Evolutionary conservation across 1,139 yeast genomes (phyloP), one percentile per base, ranked within the genome.

Genomic region (Taphrina communis): DNA sequence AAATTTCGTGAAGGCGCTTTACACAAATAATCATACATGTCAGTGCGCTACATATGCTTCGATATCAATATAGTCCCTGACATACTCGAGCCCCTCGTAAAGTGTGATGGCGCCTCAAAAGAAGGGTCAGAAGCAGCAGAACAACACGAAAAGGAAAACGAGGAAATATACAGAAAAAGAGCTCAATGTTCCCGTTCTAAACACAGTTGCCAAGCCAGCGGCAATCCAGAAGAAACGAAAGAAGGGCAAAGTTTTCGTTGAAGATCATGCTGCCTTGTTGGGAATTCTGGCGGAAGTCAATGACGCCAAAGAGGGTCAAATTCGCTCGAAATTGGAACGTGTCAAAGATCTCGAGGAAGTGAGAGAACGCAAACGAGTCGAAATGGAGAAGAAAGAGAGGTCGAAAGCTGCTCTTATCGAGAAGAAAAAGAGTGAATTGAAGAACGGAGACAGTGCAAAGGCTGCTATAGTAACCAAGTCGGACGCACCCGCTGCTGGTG

Each of bases 261-360:
- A 57, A 35, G 68, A 65, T 50, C 62, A 65, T 41, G 38, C 57
- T 46, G 50, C 53, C 5, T 31, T 66, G 48, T 60, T 58, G 1
- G 35, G 56, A 6, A 66, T 66, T 21, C 39, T 66, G 50, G 69
- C 69, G 8, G 66, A 66, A 19, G 69, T 66, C 38, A 66, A 60
- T 42, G 66, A 66, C 42, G 58, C 63, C 31, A 51, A 58, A 17
- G 69, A 66, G 17, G 65, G 66, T 2, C 65, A 58, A 36, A 60
- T 66, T 44, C 44, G 66, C 8, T 59, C 66, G 9, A 66, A 66
- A 42, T 50, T 66, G 17, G 66, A 66, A 52, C 59, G 69, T n/a
- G 69, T 57, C 31, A 65, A 59, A 21, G 69, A 66, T 35, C 46
- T 66, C 8, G 69, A 66, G 21, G 66, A 51, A 21, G 57, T 66